A percentile compares a stretch with the other conserved stretches of the same genome.
phyloP scores from a whole-genome alignment of 345 rosid genomes.

The Alliaria petiolata region DNA sequence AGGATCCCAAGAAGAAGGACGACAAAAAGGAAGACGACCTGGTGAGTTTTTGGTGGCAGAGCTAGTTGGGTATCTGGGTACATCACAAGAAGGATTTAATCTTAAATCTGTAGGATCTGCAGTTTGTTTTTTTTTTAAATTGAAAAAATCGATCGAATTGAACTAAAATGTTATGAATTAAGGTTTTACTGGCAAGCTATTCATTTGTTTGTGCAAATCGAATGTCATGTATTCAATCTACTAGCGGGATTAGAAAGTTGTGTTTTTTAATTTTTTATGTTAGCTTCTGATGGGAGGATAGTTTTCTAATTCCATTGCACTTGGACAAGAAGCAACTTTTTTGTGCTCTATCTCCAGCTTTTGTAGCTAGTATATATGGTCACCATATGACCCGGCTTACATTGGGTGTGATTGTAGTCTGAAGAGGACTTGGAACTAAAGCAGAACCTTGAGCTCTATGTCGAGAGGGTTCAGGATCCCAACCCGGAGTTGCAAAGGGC shows the following conservation, averaged over 20 bases:
- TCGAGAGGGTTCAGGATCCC: constrained; percentile 88
- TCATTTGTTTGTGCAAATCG: too few species aligned
- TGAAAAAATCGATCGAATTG: not conserved
- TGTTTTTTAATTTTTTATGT: too few species aligned
- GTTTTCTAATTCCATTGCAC: not conserved
- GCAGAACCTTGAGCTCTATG: constrained; percentile 88
- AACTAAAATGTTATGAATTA: not conserved
- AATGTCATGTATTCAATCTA: not conserved
- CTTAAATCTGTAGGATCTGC: not conserved
- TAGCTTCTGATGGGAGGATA: not conserved
- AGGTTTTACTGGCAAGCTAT: not conserved
- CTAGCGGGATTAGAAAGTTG: not conserved
- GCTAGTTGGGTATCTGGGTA: not conserved
- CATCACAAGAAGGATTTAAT: not conserved
- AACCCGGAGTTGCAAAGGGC: constrained; percentile 79
- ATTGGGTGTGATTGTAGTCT: constrained; percentile 47
- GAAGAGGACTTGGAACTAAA: constrained; percentile 90
- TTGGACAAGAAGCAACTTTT: not conserved
- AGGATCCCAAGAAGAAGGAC: constrained; percentile 85
- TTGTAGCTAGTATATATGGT: not conserved
- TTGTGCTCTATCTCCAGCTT: not conserved
- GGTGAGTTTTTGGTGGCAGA: constrained; percentile 42
- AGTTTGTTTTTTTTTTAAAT: too few species aligned
- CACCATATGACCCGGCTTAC: not conserved
- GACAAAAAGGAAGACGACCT: constrained; percentile 91